Evolutionary conservation across 371 early-diverging fungal genomes (phyloP).

Genomic region (Smittium culicis): DNA sequence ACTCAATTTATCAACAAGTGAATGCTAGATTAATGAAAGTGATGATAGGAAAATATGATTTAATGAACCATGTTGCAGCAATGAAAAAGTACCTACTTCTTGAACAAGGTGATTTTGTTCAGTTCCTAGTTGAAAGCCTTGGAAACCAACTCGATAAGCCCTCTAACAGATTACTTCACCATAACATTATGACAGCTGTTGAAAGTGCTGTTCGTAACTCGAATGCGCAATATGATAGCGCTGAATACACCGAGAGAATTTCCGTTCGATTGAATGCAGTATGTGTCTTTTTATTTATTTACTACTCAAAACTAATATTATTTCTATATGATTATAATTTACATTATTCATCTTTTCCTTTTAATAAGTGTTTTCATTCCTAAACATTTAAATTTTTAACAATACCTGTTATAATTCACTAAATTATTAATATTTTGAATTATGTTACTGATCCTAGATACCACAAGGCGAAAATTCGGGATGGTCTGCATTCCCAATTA

Average conservation of each 20-base stretch:
- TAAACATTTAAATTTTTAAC: too few species aligned
- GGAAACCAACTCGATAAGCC: slow-evolving; percentile 56
- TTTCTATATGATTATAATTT: too few species aligned
- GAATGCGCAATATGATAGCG: slow-evolving; percentile 75
- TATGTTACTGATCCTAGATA: background rate
- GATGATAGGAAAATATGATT: slow-evolving; percentile 54
- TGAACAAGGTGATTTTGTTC: slow-evolving; percentile 92
- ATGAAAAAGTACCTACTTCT: slow-evolving; percentile 79
- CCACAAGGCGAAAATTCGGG: slow-evolving; percentile 54
- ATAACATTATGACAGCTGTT: slow-evolving; percentile 71
- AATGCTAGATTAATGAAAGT: slow-evolving; percentile 55
- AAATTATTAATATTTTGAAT: too few species aligned
- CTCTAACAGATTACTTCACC: slow-evolving; percentile 62
- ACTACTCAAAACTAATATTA: too few species aligned
- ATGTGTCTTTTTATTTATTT: background rate
- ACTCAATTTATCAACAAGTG: slow-evolving; percentile 51
- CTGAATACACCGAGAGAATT: slow-evolving; percentile 57
- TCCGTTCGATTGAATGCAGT: slow-evolving; percentile 45
- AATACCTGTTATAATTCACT: too few species aligned
- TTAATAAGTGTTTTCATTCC: too few species aligned
- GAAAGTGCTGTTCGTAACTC: slow-evolving; percentile 80
- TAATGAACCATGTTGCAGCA: slow-evolving; percentile 73
- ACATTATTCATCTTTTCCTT: too few species aligned
- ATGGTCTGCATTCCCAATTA: slow-evolving; percentile 85
- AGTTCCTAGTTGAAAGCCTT: slow-evolving; percentile 68